Conservation (phyloP, 192 early-diverging fungal species). For the Podila horticola region DNA sequence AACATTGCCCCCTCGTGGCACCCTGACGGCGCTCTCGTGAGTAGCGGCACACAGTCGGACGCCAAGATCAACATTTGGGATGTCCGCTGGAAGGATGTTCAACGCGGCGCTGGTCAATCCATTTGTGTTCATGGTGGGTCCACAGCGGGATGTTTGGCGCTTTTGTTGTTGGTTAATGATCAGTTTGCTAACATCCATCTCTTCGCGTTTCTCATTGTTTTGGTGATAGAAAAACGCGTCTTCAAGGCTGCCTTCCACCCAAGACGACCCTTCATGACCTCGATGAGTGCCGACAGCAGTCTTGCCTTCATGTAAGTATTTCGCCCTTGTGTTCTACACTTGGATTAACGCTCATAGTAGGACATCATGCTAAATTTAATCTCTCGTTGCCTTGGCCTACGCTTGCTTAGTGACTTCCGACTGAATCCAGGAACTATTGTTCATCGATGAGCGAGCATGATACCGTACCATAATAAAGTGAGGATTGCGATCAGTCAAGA, state of each 20-base stretch:
- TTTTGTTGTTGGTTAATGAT: not conserved
- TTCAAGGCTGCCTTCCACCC: conserved; percentile 46
- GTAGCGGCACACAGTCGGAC: conserved; percentile 34
- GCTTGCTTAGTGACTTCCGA: conserved; percentile 14
- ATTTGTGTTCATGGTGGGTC: conserved; percentile 29
- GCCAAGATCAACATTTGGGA: conserved; percentile 52
- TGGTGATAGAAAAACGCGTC: conserved; percentile 33
- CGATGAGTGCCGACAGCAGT: conserved; percentile 34
- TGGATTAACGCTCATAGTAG: not conserved
- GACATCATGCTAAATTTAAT: not conserved
- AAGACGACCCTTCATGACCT: conserved; percentile 25
- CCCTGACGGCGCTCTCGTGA: conserved; percentile 34
- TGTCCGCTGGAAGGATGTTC: conserved; percentile 43
- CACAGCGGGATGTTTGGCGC: not conserved
- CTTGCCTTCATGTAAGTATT: conserved; percentile 41
- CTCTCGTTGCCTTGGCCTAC: not conserved
- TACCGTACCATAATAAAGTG: too few species aligned
- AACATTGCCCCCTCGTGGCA: conserved; percentile 40
- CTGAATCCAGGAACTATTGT: conserved; percentile 26
- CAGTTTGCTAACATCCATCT: not conserved
- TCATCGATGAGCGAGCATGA: conserved; percentile 10
- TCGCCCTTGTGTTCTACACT: not conserved
- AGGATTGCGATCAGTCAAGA: too few species aligned
- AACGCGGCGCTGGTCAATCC: conserved; percentile 38
- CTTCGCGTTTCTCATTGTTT: not conserved